These are phyloP conservation scores for Plenodomus biglobosus DNA, from an alignment of 2,329 filamentous ascomycete genomes.

Conservation along the genomic window DNA sequence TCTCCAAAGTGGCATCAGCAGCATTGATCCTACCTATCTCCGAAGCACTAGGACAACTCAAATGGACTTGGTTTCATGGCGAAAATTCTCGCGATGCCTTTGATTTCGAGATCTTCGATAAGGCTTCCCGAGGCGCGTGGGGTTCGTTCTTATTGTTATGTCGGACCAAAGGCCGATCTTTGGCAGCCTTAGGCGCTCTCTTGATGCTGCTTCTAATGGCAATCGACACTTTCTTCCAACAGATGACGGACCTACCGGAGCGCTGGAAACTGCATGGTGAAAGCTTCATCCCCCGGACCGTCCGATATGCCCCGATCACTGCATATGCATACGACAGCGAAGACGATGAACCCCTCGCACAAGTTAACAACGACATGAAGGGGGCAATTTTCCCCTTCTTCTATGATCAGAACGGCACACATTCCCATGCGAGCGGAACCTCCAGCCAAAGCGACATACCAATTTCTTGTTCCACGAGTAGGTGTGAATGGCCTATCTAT, in stretches of 20 bases:
- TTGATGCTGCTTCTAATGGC: conserved; percentile 25
- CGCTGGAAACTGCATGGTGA: conserved; percentile 10
- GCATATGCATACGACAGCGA: conserved; percentile 1
- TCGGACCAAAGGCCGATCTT: conserved; percentile 20
- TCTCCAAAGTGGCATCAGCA: conserved; percentile 30
- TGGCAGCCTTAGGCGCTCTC: conserved; percentile 22
- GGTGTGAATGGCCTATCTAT: conserved; percentile 26
- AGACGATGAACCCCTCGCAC: neutral
- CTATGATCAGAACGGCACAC: conserved; percentile 20
- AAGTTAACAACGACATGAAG: neutral
- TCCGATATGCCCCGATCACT: conserved; percentile 5
- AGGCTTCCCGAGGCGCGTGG: conserved; percentile 28
- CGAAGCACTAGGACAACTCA: conserved; percentile 36
- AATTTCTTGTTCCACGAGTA: conserved; percentile 25
- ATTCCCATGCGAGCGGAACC: conserved; percentile 13
- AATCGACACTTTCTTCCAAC: conserved; percentile 37
- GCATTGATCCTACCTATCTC: conserved; percentile 29
- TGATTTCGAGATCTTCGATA: conserved; percentile 39
- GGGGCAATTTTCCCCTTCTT: conserved; percentile 12
- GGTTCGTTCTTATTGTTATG: conserved; percentile 21
- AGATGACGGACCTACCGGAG: conserved; percentile 20
- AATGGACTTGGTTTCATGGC: conserved; percentile 35
- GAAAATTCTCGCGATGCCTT: conserved; percentile 18
- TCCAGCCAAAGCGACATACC: conserved; percentile 27
- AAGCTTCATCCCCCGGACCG: conserved; percentile 15